phyloP scores from a whole-genome alignment of 495 filamentous ascomycete genomes.

The Extremus antarcticus region DNA sequence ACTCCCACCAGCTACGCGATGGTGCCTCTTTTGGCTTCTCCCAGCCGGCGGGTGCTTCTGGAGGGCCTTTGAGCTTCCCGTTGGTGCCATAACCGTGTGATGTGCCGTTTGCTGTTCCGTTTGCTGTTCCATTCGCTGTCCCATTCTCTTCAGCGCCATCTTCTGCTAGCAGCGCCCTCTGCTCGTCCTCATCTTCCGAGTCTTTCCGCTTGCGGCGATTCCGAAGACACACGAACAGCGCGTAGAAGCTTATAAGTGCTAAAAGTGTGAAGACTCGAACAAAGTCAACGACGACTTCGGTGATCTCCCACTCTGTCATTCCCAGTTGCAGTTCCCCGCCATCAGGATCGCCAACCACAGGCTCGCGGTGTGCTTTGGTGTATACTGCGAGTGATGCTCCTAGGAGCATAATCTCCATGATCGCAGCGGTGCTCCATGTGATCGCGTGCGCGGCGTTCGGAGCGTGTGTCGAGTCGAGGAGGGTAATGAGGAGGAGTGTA shows the following conservation, averaged over 20 bases:
- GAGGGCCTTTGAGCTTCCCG: conserved; percentile 18
- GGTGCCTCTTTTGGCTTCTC: conserved; percentile 54
- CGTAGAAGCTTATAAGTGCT: conserved; percentile 48
- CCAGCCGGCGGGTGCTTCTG: conserved; percentile 44
- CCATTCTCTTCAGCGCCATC: conserved; percentile 35
- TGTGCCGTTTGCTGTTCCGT: too few species aligned
- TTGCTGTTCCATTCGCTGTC: conserved; percentile 13
- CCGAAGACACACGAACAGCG: conserved; percentile 37
- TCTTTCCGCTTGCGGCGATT: conserved; percentile 25
- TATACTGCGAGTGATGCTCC: conserved; percentile 52
- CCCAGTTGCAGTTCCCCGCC: conserved; percentile 32
- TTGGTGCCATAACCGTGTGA: conserved; percentile 41
- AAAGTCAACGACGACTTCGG: conserved; percentile 48
- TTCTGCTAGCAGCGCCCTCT: conserved; percentile 37
- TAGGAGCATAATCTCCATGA: conserved; percentile 59
- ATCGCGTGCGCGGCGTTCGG: conserved; percentile 62
- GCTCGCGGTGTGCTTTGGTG: conserved; percentile 46
- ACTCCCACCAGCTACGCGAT: conserved; percentile 77
- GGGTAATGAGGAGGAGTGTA: conserved; percentile 60
- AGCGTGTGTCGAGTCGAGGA: conserved; percentile 66
- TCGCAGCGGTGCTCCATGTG: conserved; percentile 58
- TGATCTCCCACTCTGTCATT: conserved; percentile 55
- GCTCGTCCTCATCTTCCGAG: conserved; percentile 38
- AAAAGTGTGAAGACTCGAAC: conserved; percentile 51
- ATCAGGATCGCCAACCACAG: conserved; percentile 42